phyloP scores from a whole-genome alignment of 1,139 yeast genomes.

The Sugiyamaella paludigena region DNA sequence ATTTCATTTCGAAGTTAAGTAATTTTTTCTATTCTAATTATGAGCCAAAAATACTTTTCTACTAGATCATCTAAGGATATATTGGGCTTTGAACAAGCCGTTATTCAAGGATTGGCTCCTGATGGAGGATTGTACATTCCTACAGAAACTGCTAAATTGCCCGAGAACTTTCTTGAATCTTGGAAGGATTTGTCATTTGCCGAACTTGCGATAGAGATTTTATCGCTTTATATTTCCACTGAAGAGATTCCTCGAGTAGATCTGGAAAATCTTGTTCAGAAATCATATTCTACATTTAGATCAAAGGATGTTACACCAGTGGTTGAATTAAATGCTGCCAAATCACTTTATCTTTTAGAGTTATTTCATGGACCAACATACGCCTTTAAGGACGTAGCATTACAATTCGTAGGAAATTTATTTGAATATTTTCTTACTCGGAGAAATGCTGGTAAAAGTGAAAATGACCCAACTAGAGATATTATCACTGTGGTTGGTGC shows the following conservation, averaged over 20 bases:
- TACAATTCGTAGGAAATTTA: constrained; percentile 94
- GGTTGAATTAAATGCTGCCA: constrained; percentile 53
- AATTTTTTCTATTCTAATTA: not conserved
- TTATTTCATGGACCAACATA: constrained; percentile 98
- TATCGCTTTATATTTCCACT: constrained; percentile 70
- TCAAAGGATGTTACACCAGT: constrained; percentile 83
- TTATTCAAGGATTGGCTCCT: constrained; percentile 88
- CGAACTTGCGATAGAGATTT: constrained; percentile 80
- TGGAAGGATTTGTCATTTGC: constrained; percentile 80
- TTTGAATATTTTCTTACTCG: constrained; percentile 88
- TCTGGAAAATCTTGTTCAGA: constrained; percentile 56
- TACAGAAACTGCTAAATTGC: constrained; percentile 68
- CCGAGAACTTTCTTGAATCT: constrained; percentile 53
- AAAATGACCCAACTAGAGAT: constrained; percentile 57
- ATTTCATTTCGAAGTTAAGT: no score
- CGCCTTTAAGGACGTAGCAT: constrained; percentile 97
- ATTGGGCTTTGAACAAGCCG: constrained; percentile 84
- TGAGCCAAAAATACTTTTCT: constrained; percentile 60
- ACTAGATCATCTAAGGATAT: constrained; percentile 66
- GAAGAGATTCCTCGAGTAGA: constrained; percentile 72
- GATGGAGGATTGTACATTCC: constrained; percentile 97
- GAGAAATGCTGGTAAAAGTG: constrained; percentile 62
- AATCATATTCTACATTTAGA: constrained; percentile 88
- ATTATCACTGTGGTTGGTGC: constrained; percentile 97
- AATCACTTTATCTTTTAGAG: constrained; percentile 74